Evolutionary conservation across 345 rosid species (phyloP).

Genomic region (Capsella bursapastoris): DNA sequence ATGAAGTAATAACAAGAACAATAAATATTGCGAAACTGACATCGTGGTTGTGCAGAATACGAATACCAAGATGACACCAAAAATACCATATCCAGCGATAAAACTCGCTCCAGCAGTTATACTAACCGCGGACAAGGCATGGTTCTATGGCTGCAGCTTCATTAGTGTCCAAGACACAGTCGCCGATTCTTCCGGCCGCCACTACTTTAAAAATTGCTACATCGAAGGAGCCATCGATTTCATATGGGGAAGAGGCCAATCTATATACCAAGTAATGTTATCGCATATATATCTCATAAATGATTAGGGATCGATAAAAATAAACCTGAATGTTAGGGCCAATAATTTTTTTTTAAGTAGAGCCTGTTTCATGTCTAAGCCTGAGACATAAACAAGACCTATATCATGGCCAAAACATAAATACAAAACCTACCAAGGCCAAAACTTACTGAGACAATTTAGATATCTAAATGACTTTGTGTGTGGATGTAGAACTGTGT

Average conservation of each 20-base stretch:
- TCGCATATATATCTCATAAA: neutral
- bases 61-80: neutral
- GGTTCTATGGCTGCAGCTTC: constrained; percentile 50
- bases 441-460: neutral
- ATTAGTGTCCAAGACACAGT: constrained; percentile 52
- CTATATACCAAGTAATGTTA: constrained; percentile 49
- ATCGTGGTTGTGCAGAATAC: constrained; percentile 42
- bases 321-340: neutral
- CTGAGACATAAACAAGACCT: neutral
- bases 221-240: constrained; percentile 58
- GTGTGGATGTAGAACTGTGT: constrained; percentile 26
- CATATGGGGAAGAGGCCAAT: constrained; percentile 57
- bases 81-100: constrained; percentile 15
- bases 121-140: constrained; percentile 45
- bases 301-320: neutral
- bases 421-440: neutral
- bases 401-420: too few relatives aligned
- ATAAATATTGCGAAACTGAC: neutral
- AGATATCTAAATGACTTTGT: neutral
- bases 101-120: constrained; percentile 50
- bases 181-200: constrained; percentile 46
- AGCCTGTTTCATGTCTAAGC: neutral
- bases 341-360: too few relatives aligned
- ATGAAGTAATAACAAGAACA: neutral
- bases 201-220: constrained; percentile 49